Evolutionary conservation across 2,329 filamentous ascomycete genomes (phyloP).

Genomic region (Ceratocystis destructans): DNA sequence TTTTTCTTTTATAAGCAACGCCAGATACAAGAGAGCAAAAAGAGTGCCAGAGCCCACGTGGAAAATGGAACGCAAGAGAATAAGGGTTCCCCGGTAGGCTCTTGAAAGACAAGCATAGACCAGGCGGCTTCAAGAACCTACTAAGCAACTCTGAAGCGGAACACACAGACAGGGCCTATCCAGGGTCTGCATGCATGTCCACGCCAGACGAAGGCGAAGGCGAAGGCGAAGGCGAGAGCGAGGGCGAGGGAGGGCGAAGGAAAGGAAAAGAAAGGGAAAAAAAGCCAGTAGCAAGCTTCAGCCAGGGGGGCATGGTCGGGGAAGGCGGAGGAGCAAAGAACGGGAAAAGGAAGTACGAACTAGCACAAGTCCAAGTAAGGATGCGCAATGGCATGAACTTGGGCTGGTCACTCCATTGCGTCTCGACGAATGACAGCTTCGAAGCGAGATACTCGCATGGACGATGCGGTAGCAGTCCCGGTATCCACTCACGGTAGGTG

Average conservation of each 20-base stretch:
- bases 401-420: background rate
- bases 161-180: background rate
- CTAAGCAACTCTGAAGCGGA: background rate
- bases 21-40: background rate
- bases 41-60: background rate
- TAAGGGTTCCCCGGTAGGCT: background rate
- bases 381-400: background rate
- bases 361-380: background rate
- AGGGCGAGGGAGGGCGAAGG: background rate
- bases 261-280: background rate
- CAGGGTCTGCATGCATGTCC: background rate
- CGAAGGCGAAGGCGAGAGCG: too few species aligned
- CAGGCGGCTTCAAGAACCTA: background rate
- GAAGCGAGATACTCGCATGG: too few species aligned
- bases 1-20: background rate
- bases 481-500: too few species aligned
- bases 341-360: conserved; percentile 4
- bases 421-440: conserved; percentile 3
- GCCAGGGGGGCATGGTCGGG: background rate
- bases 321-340: background rate
- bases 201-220: too few species aligned
- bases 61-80: background rate
- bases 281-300: background rate
- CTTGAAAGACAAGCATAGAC: background rate
- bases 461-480: too few species aligned